These are phyloP conservation scores for Colletotrichum gigasporum DNA, from an alignment of 2,329 filamentous ascomycete genomes.

Conservation along the genomic window DNA sequence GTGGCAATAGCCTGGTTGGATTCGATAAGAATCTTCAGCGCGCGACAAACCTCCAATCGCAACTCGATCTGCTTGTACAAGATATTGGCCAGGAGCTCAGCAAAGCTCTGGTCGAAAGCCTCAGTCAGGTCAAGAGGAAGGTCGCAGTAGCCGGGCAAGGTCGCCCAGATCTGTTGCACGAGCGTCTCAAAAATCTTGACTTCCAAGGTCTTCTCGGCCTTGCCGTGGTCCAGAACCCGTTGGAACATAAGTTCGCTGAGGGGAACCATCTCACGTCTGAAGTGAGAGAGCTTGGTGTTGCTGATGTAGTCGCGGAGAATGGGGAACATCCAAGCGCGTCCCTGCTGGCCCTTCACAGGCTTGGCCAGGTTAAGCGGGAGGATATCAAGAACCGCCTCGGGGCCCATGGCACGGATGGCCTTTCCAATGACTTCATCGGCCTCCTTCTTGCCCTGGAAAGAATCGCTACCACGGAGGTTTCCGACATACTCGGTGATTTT, in stretches of 20 bases:
- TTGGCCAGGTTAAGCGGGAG: constrained; percentile 87
- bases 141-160: constrained; percentile 94
- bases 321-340: constrained; percentile 93
- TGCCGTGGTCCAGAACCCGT: constrained; percentile 82
- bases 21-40: constrained; percentile 86
- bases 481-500: constrained; percentile 83
- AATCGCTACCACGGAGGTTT: constrained; percentile 85
- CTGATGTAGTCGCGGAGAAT: constrained; percentile 88
- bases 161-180: constrained; percentile 94
- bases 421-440: constrained; percentile 90
- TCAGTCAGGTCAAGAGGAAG: constrained; percentile 81
- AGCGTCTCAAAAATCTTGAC: constrained; percentile 98
- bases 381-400: constrained; percentile 81
- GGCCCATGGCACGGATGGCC: constrained; percentile 90
- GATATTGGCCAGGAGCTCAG: constrained; percentile 89
- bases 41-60: constrained; percentile 86
- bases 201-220: constrained; percentile 90
- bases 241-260: constrained; percentile 92
- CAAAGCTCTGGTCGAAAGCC: constrained; percentile 87
- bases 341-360: constrained; percentile 79
- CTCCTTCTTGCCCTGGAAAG: constrained; percentile 93
- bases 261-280: constrained; percentile 86
- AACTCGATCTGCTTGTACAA: constrained; percentile 92
- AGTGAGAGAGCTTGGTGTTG: constrained; percentile 88
- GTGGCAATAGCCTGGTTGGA: constrained; percentile 85